Evolutionary conservation across 257 asterid genomes (phyloP).

Genomic region (Ophiorrhiza pumila): DNA sequence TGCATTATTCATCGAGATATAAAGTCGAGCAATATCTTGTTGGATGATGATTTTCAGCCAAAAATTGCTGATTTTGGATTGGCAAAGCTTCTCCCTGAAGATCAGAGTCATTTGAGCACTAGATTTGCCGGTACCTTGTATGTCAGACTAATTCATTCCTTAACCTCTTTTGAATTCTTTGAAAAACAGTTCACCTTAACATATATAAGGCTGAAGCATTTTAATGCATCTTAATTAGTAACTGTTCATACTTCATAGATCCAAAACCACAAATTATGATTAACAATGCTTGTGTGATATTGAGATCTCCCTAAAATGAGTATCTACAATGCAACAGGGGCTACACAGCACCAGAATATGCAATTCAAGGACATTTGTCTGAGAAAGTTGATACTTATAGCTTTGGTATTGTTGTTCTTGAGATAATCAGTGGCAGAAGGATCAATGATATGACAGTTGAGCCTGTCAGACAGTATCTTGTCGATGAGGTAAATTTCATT

Average conservation of each 20-base stretch:
- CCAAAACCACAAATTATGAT: neutral
- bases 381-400: conserved; percentile 84
- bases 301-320: neutral
- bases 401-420: conserved; percentile 70
- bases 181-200: neutral
- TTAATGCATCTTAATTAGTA: neutral
- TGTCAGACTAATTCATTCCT: conserved; percentile 19
- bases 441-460: conserved; percentile 45
- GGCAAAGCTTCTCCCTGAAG: conserved; percentile 73
- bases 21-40: conserved; percentile 64
- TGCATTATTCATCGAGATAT: conserved; percentile 75
- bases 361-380: conserved; percentile 71
- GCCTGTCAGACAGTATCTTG: conserved; percentile 56
- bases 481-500: conserved; percentile 46
- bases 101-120: conserved; percentile 75
- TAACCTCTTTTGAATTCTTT: neutral
- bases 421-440: conserved; percentile 67
- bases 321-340: conserved; percentile 46
- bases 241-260: neutral
- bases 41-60: conserved; percentile 60
- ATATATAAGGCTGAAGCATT: neutral
- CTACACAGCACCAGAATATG: conserved; percentile 86
- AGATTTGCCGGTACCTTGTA: conserved; percentile 90
- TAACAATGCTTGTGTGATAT: neutral
- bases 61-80: conserved; percentile 82